Percentiles rank a stretch among this genome's conserved stretches.
Evolutionary conservation across 441 rosid genomes (phyloP).

Genomic region (Lepidium campestre): DNA sequence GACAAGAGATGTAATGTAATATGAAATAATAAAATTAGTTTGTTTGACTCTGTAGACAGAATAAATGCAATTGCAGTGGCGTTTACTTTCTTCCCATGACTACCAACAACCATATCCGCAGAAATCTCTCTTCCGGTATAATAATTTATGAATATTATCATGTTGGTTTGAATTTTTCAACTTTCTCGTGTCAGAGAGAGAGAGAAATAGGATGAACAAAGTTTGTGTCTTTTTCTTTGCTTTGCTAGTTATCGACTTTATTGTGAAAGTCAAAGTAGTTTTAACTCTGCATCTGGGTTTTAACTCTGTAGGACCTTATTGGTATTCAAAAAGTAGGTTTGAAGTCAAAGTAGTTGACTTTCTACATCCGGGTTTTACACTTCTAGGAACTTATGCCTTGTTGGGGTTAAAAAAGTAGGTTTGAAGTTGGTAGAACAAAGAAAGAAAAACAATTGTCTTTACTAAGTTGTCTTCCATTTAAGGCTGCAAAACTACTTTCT

Average conservation of each 20-base stretch:
- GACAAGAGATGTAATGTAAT: not conserved
- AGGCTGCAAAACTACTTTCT: not conserved
- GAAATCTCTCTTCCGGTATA: constrained; percentile 5
- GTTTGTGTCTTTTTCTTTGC: constrained; percentile 5
- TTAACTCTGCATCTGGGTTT: too few species aligned
- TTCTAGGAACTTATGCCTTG: not conserved
- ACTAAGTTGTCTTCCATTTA: constrained; percentile 3
- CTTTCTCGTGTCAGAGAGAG: constrained; percentile 18
- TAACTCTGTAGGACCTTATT: too few species aligned
- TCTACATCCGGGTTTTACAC: not conserved
- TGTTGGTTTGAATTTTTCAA: constrained; percentile 8
- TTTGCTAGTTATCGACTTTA: too few species aligned
- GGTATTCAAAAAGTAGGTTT: too few species aligned
- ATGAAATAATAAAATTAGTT: constrained; percentile 14
- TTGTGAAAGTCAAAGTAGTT: not conserved
- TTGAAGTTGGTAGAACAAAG: not conserved
- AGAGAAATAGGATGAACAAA: not conserved
- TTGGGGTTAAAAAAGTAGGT: constrained; percentile 14
- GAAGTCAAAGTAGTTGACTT: constrained; percentile 23
- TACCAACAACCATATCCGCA: constrained; percentile 28
- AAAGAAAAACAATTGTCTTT: not conserved
- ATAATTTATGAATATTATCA: constrained; percentile 7
- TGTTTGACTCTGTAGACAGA: constrained; percentile 26
- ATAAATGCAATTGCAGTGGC: constrained; percentile 27
- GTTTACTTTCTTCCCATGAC: constrained; percentile 27